Evolutionary conservation across 768 basidiomycete species (phyloP).

Genomic region (Tricholoma bakamatsutake): DNA sequence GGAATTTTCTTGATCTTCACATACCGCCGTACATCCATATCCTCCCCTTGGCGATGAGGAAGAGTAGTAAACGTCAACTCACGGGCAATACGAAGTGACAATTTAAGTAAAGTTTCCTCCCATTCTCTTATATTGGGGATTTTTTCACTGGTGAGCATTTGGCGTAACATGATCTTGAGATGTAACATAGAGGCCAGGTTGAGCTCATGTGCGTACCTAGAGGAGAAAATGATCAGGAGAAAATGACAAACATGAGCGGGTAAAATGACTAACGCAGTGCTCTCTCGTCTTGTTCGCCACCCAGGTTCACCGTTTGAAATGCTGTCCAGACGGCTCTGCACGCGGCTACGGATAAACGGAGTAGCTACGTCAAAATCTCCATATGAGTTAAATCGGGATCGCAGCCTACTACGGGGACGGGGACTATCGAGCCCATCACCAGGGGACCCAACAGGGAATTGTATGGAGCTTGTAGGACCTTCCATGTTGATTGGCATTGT

Average conservation of each 20-base stretch:
- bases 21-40: constrained; percentile 91
- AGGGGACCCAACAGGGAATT: constrained; percentile 77
- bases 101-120: constrained; percentile 76
- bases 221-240: constrained; percentile 5
- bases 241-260: constrained; percentile 1
- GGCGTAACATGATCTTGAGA: constrained; percentile 84
- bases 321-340: constrained; percentile 68
- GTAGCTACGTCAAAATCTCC: constrained; percentile 68
- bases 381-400: constrained; percentile 66
- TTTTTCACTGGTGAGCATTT: constrained; percentile 78
- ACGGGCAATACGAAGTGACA: constrained; percentile 82
- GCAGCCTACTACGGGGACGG: constrained; percentile 37
- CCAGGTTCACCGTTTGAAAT: constrained; percentile 55
- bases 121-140: constrained; percentile 84
- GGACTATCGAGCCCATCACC: constrained; percentile 62
- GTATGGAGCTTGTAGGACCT: constrained; percentile 61
- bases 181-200: constrained; percentile 86
- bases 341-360: constrained; percentile 81
- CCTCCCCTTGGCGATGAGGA: constrained; percentile 76
- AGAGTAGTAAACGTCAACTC: constrained; percentile 73
- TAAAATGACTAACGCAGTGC: constrained; percentile 66
- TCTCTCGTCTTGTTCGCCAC: constrained; percentile 85
- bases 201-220: constrained; percentile 76
- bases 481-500: constrained; percentile 46
- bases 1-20: constrained; percentile 99